phyloP scores from a whole-genome alignment of 768 basidiomycete species.

The Pleurotus eryngii region DNA sequence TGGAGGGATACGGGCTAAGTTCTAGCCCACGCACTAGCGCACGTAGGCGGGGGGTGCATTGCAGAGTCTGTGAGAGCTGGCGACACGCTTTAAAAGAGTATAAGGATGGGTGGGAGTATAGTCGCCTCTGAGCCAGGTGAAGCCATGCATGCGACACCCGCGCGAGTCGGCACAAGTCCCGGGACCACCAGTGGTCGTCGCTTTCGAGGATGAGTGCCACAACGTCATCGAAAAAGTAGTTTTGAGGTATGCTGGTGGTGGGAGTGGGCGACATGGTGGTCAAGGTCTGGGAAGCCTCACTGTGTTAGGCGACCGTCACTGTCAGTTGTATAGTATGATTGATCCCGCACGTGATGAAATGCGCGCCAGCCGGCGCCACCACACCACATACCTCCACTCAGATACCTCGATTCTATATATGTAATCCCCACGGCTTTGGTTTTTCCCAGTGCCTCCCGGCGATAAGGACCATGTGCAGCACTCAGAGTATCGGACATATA shows the following conservation, averaged over 20 bases:
- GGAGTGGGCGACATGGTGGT: not conserved
- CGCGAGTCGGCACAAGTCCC: constrained; percentile 47
- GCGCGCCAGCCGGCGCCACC: too few species aligned
- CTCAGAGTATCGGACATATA: not conserved
- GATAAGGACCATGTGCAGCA: constrained; percentile 4
- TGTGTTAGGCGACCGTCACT: too few species aligned
- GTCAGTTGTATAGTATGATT: too few species aligned
- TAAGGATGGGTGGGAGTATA: constrained; percentile 42
- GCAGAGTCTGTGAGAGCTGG: constrained; percentile 40
- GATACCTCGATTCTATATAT: too few species aligned
- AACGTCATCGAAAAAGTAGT: constrained; percentile 46
- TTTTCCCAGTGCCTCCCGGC: not conserved
- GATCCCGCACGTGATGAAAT: too few species aligned
- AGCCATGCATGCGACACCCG: constrained; percentile 49
- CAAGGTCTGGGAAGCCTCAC: too few species aligned
- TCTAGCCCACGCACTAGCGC: constrained; percentile 38
- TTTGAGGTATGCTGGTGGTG: not conserved
- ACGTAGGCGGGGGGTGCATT: constrained; percentile 30
- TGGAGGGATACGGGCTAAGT: constrained; percentile 29
- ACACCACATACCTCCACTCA: too few species aligned
- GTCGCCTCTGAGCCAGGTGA: constrained; percentile 35
- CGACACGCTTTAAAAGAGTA: constrained; percentile 37
- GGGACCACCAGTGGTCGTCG: constrained; percentile 50
- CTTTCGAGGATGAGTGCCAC: constrained; percentile 50
- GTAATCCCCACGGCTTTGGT: not conserved